Evolutionary conservation across 371 early-diverging fungal genomes (phyloP), one percentile per base, ranked within the genome.

Genomic region (Basidiobolus meristosporus): DNA sequence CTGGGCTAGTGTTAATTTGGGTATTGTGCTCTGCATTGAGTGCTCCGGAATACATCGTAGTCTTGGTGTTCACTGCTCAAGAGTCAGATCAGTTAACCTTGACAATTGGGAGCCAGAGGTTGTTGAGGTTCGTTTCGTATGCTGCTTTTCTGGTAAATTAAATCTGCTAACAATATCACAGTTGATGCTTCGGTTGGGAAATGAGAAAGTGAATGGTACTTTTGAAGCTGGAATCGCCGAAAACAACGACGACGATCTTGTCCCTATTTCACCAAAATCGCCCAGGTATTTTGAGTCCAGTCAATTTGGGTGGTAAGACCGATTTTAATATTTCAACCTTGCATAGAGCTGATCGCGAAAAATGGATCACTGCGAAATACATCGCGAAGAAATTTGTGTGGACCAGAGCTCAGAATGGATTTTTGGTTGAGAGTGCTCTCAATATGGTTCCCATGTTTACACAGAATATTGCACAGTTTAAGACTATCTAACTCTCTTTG

Each of bases 41-140:
- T 98, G 99, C 56, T 90, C 95, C 15, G 93, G 97, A 15, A 75
- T 86, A 22, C 98, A 98, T 57, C 77, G 99, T 45, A 86, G 91
- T 29, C 59, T 95, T 10, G 99, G 99, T 9, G 82, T 86, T 3
- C 89, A 90, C 50, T 70, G 88, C 14, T 79, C 80, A 46, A 86
- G 86, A 57, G 84, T 90, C 19, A 64, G 83, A 41, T 87, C 89
- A 0, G 53, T 90, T 26, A 65, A 65, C 14, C 56, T 93, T 31
- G 95, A 93, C 56, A 76, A 80, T 40, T 90, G 88, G 90, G 87
- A 86, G 41, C 60, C 77, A 1, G 83, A 87, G 41, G 43, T 68
- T 4, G 65, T 75, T 11, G 76, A 73, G 40, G 71, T 70, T 32
- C n/a, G 39, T 17, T 30, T 12, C 14, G 28, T 18, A 20, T 43